These are phyloP conservation scores for Zalaria sp. DNA, from an alignment of 2,329 filamentous ascomycete genomes.

Conservation along the genomic window DNA sequence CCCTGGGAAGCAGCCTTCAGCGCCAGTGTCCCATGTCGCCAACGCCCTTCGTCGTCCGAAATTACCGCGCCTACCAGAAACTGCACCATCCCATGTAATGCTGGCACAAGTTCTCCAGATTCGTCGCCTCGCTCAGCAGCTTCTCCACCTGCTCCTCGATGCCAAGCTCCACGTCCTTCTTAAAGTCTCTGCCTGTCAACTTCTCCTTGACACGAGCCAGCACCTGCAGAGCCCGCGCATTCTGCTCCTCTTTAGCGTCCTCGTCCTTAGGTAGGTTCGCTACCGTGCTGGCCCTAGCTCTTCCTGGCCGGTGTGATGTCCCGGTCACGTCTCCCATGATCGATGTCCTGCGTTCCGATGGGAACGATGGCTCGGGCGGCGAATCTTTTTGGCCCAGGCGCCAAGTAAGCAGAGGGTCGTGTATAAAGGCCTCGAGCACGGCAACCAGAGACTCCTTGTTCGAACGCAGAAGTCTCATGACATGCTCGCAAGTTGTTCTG, in stretches of 20 bases:
- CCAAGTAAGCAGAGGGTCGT: slow-evolving; percentile 98
- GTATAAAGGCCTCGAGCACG: slow-evolving; percentile 96
- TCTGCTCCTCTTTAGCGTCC: slow-evolving; percentile 61
- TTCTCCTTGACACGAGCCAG: slow-evolving; percentile 89
- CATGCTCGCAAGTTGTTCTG: slow-evolving; percentile 93
- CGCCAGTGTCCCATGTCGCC: too few relatives aligned
- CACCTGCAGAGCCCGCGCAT: slow-evolving; percentile 83
- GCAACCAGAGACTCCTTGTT: slow-evolving; percentile 99
- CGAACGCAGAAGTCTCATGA: slow-evolving; percentile 89
- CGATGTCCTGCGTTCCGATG: slow-evolving; percentile 45
- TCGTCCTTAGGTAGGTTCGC: slow-evolving; percentile 10
- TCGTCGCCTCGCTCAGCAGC: slow-evolving; percentile 87
- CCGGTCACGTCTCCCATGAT: slow-evolving; percentile 32
- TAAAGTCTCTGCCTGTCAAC: slow-evolving; percentile 86
- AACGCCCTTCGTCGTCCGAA: too few relatives aligned
- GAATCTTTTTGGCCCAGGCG: slow-evolving; percentile 56
- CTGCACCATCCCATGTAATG: slow-evolving; percentile 99
- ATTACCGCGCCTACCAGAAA: slow-evolving; percentile 55
- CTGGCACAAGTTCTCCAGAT: slow-evolving; percentile 93
- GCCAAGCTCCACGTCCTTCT: slow-evolving; percentile 67
- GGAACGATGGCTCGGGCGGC: slow-evolving; percentile 44
- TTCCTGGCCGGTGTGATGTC: not conserved
- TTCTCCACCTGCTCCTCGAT: slow-evolving; percentile 86
- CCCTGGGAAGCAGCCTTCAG: too few relatives aligned
- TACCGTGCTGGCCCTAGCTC: slow-evolving; percentile 1